A percentile compares a stretch with the other conserved stretches of the same genome.
Evolutionary conservation across 2,329 filamentous ascomycete species (phyloP).

Genomic region (Macrophomina pseudophaseolina): DNA sequence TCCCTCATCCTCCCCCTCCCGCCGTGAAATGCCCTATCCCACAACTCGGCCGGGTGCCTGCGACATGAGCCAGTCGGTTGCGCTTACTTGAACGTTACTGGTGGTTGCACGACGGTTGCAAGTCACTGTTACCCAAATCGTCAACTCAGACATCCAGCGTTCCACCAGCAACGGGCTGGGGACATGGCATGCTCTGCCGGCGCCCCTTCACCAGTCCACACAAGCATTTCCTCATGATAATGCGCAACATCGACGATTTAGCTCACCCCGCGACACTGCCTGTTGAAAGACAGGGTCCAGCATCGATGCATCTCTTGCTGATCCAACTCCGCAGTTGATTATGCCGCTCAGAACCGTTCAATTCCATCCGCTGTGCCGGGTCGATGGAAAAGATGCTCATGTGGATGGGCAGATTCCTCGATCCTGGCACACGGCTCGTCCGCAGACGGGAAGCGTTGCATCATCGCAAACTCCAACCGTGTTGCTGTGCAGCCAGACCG

Average conservation of each 20-base stretch:
- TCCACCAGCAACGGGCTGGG: background rate
- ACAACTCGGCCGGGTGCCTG: no score
- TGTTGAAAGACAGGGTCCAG: constrained; percentile 6
- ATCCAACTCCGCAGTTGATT: background rate
- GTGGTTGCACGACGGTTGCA: no score
- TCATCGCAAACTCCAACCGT: constrained; percentile 1
- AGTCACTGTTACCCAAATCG: background rate
- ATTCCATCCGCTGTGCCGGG: background rate
- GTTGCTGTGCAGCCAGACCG: background rate
- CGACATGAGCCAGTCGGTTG: no score
- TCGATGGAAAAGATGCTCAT: background rate
- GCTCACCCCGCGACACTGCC: background rate
- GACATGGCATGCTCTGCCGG: background rate
- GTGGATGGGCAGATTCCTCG: background rate
- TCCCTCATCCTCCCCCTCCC: no score
- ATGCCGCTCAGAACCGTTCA: background rate
- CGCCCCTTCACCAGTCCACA: background rate
- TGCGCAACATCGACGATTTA: background rate
- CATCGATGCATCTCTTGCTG: constrained; percentile 3
- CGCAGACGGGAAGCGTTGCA: background rate
- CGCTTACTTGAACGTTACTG: background rate
- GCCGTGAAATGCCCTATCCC: no score
- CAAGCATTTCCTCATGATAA: background rate
- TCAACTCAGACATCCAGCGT: background rate
- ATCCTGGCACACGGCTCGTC: background rate